Evolutionary conservation across 2,329 filamentous ascomycete species (phyloP), one percentile per base, ranked within the genome.

Genomic region (Ophiocordyceps robertsii): DNA sequence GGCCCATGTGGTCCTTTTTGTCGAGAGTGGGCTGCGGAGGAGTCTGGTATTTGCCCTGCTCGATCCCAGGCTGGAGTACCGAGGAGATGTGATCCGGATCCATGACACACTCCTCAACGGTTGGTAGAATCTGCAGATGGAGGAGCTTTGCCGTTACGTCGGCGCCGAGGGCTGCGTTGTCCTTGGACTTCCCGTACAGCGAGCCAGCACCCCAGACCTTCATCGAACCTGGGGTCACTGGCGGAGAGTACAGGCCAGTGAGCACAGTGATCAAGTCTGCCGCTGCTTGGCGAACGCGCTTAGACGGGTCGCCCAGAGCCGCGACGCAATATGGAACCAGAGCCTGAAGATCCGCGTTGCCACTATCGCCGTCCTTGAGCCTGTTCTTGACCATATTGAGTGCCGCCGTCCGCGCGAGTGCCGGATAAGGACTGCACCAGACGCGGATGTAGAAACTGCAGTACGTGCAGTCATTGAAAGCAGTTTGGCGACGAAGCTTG

Each of bases 31-130:
- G 49, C 13, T 54, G 51, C 1, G 60, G 57, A 17, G 55, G 51
- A 13, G 48, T 46, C 29, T 57, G 55, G 29, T 64, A 65, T 49
- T 61, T 68, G 16, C 68, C 64, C 30, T 60, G 59, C 47, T 65
- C 62, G 40, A 67, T 58, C 11, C 56, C 52, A 6, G 56, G 51
- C 38, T 64, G 63, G 6, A 95, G 58, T 3, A 80, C 72, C 17
- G 75, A 74, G 24, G 72, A 66, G 37, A 95, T 70, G 46, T 92
- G 80, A 27, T 73, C 75, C 4, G 77, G 66, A 55, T 96, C 88
- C 50, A 95, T 75, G 4, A 90, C 72, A 53, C 82, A 93, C 60
- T 95, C 92, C 60, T 95, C 89, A 10, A 95, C 64, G 2, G 73
- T 75, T 0, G 85, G 85, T 17, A 86, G 59, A n/a, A 95, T 62